phyloP scores from a whole-genome alignment of 225 moss, liverwort and hornwort species.

The Polytrichum commune region DNA sequence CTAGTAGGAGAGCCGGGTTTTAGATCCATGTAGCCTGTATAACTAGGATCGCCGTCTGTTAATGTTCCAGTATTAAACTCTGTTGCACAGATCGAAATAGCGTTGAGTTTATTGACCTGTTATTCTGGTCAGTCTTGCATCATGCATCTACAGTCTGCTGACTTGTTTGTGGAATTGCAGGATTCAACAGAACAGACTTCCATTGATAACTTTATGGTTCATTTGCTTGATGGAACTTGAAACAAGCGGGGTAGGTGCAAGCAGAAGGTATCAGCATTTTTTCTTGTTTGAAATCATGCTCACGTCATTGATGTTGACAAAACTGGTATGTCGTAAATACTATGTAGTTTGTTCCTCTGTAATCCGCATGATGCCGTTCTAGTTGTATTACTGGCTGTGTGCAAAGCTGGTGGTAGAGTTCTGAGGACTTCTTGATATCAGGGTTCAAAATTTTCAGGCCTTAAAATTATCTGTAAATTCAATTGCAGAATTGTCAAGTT shows the following conservation, averaged over 20 bases:
- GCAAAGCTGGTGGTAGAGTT: slow-evolving; percentile 52
- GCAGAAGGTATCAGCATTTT: slow-evolving; percentile 43
- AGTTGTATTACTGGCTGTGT: slow-evolving; percentile 49
- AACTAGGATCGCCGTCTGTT: too few relatives aligned
- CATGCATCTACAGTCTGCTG: not conserved
- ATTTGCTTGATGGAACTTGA: slow-evolving; percentile 74
- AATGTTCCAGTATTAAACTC: too few relatives aligned
- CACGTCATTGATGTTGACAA: too few relatives aligned
- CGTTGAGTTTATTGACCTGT: too few relatives aligned
- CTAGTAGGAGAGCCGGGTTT: too few relatives aligned
- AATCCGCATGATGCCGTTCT: slow-evolving; percentile 24
- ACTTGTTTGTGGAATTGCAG: slow-evolving; percentile 21
- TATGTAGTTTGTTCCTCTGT: too few relatives aligned
- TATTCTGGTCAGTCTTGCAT: too few relatives aligned
- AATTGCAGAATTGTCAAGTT: not conserved
- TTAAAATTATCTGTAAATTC: too few relatives aligned
- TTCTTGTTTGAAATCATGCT: too few relatives aligned
- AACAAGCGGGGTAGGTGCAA: slow-evolving; percentile 96
- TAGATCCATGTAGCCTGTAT: too few relatives aligned
- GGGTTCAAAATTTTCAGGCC: slow-evolving; percentile 11
- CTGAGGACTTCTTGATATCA: slow-evolving; percentile 39
- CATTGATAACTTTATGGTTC: slow-evolving; percentile 81
- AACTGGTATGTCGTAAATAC: too few relatives aligned
- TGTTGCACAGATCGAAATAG: too few relatives aligned
- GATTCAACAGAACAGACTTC: slow-evolving; percentile 61